Evolutionary conservation across 805 yeast species (phyloP).

Genomic region (Cyberlindnera veronae): DNA sequence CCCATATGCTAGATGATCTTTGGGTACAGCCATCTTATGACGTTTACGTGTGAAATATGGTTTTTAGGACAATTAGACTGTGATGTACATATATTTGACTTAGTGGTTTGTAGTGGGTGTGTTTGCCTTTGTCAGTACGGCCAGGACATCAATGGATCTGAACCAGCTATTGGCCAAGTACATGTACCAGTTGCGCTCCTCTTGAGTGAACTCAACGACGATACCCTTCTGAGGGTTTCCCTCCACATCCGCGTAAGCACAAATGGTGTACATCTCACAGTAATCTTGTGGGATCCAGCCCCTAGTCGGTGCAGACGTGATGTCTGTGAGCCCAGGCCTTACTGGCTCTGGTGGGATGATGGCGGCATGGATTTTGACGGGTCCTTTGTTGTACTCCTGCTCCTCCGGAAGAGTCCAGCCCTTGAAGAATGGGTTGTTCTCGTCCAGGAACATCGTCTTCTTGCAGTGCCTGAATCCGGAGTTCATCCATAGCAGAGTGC

Average conservation of each 20-base stretch:
- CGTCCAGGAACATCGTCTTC: conserved; percentile 2
- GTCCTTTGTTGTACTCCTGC: conserved; percentile 29
- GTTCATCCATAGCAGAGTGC: conserved; percentile 49
- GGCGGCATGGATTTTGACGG: conserved; percentile 40
- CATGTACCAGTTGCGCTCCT: conserved; percentile 5
- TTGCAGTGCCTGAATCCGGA: conserved; percentile 51
- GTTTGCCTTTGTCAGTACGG: background rate
- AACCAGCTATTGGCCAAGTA: conserved; percentile 8
- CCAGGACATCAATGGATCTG: conserved; percentile 4
- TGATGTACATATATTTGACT: background rate
- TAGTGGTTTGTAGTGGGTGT: background rate
- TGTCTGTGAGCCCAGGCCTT: background rate
- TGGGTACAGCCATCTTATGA: background rate
- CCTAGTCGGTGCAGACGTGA: conserved; percentile 1
- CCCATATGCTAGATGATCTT: conserved; percentile 15
- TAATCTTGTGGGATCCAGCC: conserved; percentile 45
- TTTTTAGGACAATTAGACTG: background rate
- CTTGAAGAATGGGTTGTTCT: conserved; percentile 24
- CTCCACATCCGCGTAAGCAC: conserved; percentile 39
- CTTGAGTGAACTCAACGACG: conserved; percentile 3
- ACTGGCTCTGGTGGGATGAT: conserved; percentile 45
- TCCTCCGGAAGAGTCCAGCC: background rate
- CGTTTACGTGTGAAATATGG: background rate
- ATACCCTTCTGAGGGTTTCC: conserved; percentile 1
- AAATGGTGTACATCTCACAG: conserved; percentile 29